Evolutionary conservation across 345 rosid species (phyloP).

Genomic region (Syzygium jambos): DNA sequence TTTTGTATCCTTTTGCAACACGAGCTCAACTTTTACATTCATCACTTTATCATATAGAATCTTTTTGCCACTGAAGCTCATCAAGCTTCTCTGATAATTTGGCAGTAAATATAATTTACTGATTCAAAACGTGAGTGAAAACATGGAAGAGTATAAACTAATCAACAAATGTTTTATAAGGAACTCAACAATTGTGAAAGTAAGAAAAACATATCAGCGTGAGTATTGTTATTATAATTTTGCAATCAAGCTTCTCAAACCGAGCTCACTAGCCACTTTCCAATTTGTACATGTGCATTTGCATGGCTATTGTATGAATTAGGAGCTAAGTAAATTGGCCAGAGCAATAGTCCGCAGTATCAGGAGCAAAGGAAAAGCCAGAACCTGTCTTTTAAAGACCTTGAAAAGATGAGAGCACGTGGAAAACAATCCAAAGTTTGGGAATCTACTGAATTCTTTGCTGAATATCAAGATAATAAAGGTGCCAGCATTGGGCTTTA

Average conservation of each 20-base stretch:
- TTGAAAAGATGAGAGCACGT: not conserved
- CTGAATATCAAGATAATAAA: not conserved
- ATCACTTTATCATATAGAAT: not conserved
- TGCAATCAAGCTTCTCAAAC: not conserved
- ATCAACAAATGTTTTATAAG: not conserved
- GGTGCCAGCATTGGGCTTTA: not conserved
- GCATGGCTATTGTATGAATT: not conserved
- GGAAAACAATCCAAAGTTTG: not conserved
- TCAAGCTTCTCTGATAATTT: not conserved
- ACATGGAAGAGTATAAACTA: not conserved
- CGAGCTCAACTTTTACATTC: not conserved
- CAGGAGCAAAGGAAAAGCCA: not conserved
- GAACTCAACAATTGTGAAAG: not conserved
- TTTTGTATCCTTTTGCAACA: not conserved
- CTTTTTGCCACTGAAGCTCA: not conserved
- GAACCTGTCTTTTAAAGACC: not conserved
- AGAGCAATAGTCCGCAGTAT: not conserved
- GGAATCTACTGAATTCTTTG: not conserved
- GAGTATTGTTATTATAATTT: not conserved
- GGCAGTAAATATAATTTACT: not conserved
- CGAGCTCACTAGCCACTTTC: not conserved
- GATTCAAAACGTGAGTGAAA: not conserved
- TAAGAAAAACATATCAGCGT: not conserved
- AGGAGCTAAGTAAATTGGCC: not conserved
- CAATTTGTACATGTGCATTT: not conserved